Conservation (phyloP, 31 red algal genomes). For the Porphyra umbilicalis region DNA sequence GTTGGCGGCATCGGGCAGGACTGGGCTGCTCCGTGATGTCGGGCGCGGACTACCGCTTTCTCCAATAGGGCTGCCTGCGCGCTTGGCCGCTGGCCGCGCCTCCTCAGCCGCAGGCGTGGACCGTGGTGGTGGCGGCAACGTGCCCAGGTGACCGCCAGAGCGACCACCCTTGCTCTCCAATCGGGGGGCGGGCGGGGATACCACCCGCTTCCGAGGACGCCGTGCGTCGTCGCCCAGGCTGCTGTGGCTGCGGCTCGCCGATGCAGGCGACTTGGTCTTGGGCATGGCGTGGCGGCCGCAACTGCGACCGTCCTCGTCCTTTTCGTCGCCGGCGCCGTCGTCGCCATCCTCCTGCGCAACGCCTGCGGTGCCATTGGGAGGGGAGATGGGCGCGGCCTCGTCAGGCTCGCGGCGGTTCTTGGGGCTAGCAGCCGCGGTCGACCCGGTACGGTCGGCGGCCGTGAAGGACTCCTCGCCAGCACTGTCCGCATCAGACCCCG, state of each 20-base stretch:
- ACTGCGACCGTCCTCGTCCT: background rate
- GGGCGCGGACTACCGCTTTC: background rate
- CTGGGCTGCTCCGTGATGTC: background rate
- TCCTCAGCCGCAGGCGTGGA: background rate
- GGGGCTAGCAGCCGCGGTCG: background rate
- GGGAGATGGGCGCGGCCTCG: background rate
- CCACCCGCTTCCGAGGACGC: background rate
- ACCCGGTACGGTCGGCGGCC: background rate
- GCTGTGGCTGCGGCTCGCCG: background rate
- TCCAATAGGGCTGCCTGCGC: background rate
- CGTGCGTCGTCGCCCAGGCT: background rate
- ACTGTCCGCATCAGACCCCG: background rate
- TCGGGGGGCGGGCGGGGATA: background rate
- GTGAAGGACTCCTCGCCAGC: background rate
- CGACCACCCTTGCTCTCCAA: background rate
- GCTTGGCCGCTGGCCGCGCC: background rate
- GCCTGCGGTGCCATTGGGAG: background rate
- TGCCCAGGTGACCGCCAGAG: background rate
- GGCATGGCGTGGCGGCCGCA: background rate
- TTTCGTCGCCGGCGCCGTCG: background rate
- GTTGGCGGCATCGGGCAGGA: background rate
- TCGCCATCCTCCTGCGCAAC: background rate
- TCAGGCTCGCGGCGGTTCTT: too few species aligned
- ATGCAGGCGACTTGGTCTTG: background rate
- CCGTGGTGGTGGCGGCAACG: background rate